Percentiles rank a stretch among this genome's conserved stretches.
phyloP scores from a whole-genome alignment of 208 protist species.

The Trichomonas tenax region DNA sequence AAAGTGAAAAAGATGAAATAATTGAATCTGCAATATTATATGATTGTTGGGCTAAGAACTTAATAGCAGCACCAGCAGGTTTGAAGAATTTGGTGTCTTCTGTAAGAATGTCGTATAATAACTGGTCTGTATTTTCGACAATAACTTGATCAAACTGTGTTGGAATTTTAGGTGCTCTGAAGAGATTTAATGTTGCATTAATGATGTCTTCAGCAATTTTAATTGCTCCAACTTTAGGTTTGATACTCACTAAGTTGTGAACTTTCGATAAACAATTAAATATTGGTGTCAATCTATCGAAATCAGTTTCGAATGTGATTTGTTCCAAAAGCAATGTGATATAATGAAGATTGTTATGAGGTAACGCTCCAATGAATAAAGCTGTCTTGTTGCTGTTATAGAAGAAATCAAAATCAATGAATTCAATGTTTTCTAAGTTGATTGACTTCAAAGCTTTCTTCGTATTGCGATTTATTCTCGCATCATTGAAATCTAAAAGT shows the following conservation, averaged over 20 bases:
- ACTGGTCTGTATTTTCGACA: neutral
- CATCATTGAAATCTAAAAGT: neutral
- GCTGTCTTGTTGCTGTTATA: neutral
- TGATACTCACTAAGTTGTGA: neutral
- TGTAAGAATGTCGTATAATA: neutral
- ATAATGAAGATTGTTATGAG: neutral
- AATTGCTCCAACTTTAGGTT: neutral
- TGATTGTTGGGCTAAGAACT: neutral
- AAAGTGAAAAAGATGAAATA: neutral
- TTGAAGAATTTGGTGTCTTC: neutral
- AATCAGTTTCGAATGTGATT: neutral
- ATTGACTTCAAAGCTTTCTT: neutral
- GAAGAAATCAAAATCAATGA: neutral
- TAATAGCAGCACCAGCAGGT: neutral
- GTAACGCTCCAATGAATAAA: neutral
- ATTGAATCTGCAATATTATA: neutral
- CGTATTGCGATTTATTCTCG: neutral
- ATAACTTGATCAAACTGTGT: neutral
- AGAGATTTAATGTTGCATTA: neutral
- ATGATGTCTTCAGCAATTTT: neutral
- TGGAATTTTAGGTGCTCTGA: neutral
- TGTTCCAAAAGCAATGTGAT: neutral
- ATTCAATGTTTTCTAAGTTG: neutral
- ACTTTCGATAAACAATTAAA: neutral
- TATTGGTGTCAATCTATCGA: neutral